These are phyloP conservation scores for Gossypium thurberi DNA, from an alignment of 345 rosid genomes.

Conservation along the genomic window DNA sequence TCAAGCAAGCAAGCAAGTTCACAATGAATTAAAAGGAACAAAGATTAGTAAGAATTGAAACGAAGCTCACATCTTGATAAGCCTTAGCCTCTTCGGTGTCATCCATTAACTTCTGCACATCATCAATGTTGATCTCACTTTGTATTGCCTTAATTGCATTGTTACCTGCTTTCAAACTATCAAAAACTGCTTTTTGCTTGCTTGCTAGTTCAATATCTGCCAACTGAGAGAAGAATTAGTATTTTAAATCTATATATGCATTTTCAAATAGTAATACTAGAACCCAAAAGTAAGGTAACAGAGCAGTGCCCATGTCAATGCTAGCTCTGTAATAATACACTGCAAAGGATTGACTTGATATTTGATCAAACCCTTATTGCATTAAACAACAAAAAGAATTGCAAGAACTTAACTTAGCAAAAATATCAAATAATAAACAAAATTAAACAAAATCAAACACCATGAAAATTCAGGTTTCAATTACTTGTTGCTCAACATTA, in stretches of 20 bases:
- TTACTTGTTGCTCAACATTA: constrained; percentile 95
- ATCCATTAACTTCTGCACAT: constrained; percentile 94
- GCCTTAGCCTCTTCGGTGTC: constrained; percentile 90
- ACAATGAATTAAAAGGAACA: background rate
- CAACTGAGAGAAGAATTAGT: constrained; percentile 38
- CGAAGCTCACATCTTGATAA: constrained; percentile 80
- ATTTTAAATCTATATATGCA: background rate
- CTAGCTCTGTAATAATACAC: background rate
- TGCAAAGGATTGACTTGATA: background rate
- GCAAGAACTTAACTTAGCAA: background rate
- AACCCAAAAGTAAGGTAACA: background rate
- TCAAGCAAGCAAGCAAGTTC: constrained; percentile 1
- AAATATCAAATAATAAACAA: background rate
- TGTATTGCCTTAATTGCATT: constrained; percentile 82
- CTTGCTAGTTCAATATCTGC: constrained; percentile 91
- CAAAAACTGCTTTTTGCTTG: constrained; percentile 94
- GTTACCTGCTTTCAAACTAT: constrained; percentile 77
- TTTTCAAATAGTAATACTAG: background rate
- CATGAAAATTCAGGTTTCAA: background rate
- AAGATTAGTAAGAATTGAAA: background rate
- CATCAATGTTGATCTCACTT: constrained; percentile 79
- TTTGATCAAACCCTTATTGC: background rate
- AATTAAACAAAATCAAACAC: background rate
- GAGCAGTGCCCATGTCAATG: background rate
- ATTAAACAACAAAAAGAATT: background rate